Evolutionary conservation across 2,329 filamentous ascomycete species (phyloP).

Genomic region (Trichoderma polysporum): DNA sequence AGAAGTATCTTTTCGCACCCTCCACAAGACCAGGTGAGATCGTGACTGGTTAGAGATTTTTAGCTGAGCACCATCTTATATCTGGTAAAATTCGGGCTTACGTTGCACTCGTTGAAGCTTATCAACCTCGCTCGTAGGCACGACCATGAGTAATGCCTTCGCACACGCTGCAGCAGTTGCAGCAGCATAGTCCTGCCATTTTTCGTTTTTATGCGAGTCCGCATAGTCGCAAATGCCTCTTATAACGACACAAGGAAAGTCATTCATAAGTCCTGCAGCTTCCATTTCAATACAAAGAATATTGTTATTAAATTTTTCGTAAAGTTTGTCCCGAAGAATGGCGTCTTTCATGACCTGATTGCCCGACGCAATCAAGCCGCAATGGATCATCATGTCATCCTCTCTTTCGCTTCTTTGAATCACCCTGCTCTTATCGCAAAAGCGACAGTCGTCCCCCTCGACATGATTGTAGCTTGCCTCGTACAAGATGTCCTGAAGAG

Average conservation of each 20-base stretch:
- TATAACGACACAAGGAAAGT: constrained; percentile 32
- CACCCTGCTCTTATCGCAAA: not conserved
- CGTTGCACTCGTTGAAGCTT: not conserved
- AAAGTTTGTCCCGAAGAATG: not conserved
- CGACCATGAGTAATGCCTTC: constrained; percentile 12
- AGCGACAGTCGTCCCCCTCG: not conserved
- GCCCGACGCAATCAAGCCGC: constrained; percentile 19
- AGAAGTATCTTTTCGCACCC: not conserved
- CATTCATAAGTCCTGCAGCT: constrained; percentile 30
- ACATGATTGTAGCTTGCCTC: not conserved
- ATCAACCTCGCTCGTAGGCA: not conserved
- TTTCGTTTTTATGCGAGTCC: constrained; percentile 32
- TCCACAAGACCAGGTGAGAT: not conserved
- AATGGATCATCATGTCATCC: constrained; percentile 12
- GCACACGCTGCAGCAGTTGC: constrained; percentile 30
- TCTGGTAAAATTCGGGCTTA: not conserved
- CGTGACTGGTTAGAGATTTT: not conserved
- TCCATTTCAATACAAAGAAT: constrained; percentile 31
- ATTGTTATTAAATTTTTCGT: not conserved
- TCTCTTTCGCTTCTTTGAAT: not conserved
- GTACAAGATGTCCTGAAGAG: not conserved
- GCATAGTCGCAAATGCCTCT: constrained; percentile 37
- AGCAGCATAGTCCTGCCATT: constrained; percentile 30
- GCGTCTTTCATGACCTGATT: constrained; percentile 23
- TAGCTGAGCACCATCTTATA: not conserved